Evolutionary conservation across 306 rosid genomes (phyloP).

Genomic region (Quercus berberidifolia): DNA sequence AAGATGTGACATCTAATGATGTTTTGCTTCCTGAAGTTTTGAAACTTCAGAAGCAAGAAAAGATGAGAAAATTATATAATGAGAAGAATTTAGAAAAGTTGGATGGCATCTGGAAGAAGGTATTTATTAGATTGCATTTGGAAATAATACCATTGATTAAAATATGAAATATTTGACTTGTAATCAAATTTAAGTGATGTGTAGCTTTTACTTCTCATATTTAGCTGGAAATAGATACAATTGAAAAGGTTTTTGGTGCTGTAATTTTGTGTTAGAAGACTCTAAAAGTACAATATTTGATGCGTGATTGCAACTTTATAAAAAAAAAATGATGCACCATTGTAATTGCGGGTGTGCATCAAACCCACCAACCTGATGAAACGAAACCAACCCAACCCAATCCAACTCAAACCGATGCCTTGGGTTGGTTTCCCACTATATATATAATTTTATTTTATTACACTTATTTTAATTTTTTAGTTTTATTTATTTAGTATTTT

Average conservation of each 20-base stretch:
- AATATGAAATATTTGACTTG: not conserved
- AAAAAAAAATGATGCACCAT: too few relatives aligned
- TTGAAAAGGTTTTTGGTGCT: conserved; percentile 3
- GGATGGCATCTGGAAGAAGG: conserved; percentile 94
- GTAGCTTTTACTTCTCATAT: not conserved
- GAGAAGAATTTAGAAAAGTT: conserved; percentile 78
- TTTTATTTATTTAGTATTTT: too few relatives aligned
- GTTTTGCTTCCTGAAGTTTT: conserved; percentile 44
- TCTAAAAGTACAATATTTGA: not conserved
- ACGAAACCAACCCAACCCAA: too few relatives aligned
- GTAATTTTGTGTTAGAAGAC: not conserved
- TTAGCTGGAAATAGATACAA: not conserved
- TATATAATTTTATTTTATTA: too few relatives aligned
- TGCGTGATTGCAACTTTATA: not conserved
- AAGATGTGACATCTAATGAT: conserved; percentile 50
- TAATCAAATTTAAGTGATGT: not conserved
- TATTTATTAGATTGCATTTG: conserved; percentile 7
- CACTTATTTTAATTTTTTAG: too few relatives aligned
- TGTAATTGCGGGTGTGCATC: too few relatives aligned
- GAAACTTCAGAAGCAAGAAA: conserved; percentile 63
- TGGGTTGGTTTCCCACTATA: too few relatives aligned
- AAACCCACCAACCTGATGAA: too few relatives aligned
- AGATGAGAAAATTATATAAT: conserved; percentile 48
- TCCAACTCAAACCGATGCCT: too few relatives aligned
- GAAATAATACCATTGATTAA: conserved; percentile 5